Base-by-base conservation (phyloP, 257 asterid genomes). In the Thymus quinquecostatus region DNA sequence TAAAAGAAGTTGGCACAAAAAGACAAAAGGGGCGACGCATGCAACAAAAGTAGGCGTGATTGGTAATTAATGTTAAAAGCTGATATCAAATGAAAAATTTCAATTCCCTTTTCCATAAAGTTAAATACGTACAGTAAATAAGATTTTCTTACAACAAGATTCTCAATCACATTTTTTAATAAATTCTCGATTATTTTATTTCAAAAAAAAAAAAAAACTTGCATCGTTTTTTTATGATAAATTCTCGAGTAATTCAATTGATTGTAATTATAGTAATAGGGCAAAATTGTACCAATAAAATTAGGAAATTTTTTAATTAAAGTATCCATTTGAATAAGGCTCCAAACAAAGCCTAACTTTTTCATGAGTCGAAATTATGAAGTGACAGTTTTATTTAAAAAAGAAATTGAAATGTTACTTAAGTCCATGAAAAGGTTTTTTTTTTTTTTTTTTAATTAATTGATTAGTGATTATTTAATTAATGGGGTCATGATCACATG, bases 61-160 rank as follows among this genome's bases (percentile, higher is more conserved):
- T 45, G 78, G 78, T 78, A 78, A 75, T 78, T 67, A 85, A 80
- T 82, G 84, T 76, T 74, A 73, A 85, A 85, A 78, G 85, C 73
- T 67, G 85, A 62, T 54, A 47, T 53, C 27, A 32, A 66, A 70
- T 21, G 66, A 13, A 66, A 34, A 14, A 47, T 60, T 40, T n/a
- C 28, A 54, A 54, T 21, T 32, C 7, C 68, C 58, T 65, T 65
- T 47, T 50, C 6, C 45, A 33, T n/a, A 43, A 64, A 54, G 71
- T 72, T n/a, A 13, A 72, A 72, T 57, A 53, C 27, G 62, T 57
- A 53, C 27, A 30, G 13, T 12, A 9, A 9, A 33, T 60, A 60
- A 40, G 69, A 38, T 71, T 49, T 71, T 71, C 49, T 70, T 34
- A 51, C 60, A 12, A 21, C 56, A 48, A 60, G 68, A 70, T 33